Percentiles rank a stretch among this genome's conserved stretches.
Evolutionary conservation across 352 stramenopile genomes (phyloP).

Genomic region (Phytophthora meadii): DNA sequence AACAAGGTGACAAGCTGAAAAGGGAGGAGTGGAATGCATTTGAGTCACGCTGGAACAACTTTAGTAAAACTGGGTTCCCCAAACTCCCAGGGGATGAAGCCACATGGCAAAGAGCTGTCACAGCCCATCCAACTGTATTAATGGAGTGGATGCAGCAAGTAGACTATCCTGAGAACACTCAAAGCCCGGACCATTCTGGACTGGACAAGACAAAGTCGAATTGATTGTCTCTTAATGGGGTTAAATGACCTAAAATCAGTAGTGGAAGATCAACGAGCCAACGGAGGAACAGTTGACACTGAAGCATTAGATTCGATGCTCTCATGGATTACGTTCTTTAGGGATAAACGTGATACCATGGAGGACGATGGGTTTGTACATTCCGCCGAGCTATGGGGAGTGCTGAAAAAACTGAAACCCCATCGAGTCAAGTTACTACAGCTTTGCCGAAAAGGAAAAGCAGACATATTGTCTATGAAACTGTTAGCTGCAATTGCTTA

Average conservation of each 20-base stretch:
- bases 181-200: neutral
- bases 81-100: neutral
- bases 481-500: neutral
- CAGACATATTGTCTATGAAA: neutral
- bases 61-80: neutral
- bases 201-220: neutral
- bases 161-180: neutral
- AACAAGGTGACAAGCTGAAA: too few relatives aligned
- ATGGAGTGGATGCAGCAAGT: conserved; percentile 2
- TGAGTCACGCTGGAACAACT: neutral
- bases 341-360: neutral
- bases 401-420: neutral
- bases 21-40: conserved; percentile 3
- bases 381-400: neutral
- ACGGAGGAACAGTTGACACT: neutral
- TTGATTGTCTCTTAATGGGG: neutral
- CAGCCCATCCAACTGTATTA: neutral
- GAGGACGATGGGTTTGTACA: conserved; percentile 3
- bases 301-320: neutral
- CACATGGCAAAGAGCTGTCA: neutral
- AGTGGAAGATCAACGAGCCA: neutral
- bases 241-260: neutral
- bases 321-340: conserved; percentile 1
- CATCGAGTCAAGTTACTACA: neutral
- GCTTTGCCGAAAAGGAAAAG: neutral